Percentiles rank a stretch among this genome's conserved stretches.
Conservation (phyloP, 2,329 filamentous ascomycete species). For the Trichoderma lentiforme region DNA sequence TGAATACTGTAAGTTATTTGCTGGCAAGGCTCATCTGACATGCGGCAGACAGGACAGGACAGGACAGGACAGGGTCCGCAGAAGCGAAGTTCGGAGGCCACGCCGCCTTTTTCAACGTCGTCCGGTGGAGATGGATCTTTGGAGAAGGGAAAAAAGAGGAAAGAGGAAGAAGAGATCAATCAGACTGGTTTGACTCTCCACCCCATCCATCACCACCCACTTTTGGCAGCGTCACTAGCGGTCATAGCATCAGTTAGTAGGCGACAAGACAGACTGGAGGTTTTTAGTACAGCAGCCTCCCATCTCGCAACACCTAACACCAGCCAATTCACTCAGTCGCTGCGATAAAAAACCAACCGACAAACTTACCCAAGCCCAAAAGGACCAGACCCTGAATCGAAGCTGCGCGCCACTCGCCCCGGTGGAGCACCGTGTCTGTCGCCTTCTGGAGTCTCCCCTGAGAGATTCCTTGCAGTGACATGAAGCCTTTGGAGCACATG, state of each 20-base stretch:
- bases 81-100: conserved; percentile 8
- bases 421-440: neutral
- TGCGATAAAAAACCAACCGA: neutral
- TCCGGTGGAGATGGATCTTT: neutral
- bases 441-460: neutral
- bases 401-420: neutral
- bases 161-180: neutral
- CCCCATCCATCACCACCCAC: neutral
- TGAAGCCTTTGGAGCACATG: conserved; percentile 4
- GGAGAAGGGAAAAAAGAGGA: neutral
- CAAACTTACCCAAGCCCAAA: neutral
- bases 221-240: neutral
- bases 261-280: neutral
- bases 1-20: neutral
- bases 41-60: neutral
- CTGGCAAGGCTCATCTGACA: neutral
- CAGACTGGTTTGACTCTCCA: neutral
- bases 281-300: neutral
- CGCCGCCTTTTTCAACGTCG: conserved; percentile 8
- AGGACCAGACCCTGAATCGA: conserved; percentile 13
- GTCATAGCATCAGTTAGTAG: neutral
- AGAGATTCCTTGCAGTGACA: conserved; percentile 5
- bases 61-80: neutral
- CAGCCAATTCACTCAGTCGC: neutral
- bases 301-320: neutral